phyloP scores from a whole-genome alignment of 306 rosid genomes.

The Gastrolobium villosum region DNA sequence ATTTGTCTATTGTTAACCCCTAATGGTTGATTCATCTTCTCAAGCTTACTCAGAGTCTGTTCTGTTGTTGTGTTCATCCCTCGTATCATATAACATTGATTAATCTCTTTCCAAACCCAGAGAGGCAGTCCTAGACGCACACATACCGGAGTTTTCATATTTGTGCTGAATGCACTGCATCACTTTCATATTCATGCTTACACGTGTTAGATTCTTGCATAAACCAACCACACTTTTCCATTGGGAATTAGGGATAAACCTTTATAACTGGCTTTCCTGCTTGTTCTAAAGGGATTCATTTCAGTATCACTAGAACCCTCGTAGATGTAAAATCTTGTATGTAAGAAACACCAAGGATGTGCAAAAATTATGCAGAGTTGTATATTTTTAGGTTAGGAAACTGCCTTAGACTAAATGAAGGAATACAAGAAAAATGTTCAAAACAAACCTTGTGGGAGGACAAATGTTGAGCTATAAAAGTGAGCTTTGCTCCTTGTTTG shows the following conservation, averaged over 20 bases:
- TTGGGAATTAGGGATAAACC: constrained; percentile 18
- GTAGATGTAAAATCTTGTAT: neutral
- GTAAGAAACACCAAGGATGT: constrained; percentile 1
- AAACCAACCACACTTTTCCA: neutral
- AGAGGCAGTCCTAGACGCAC: neutral
- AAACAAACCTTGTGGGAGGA: neutral
- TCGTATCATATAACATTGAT: neutral
- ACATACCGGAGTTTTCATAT: neutral
- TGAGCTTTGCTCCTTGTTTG: constrained; percentile 1
- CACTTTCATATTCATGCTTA: neutral
- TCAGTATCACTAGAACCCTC: neutral
- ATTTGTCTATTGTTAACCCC: constrained; percentile 5
- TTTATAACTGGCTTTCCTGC: neutral
- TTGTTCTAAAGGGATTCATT: neutral
- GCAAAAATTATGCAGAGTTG: neutral
- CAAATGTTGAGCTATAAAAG: neutral
- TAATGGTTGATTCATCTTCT: neutral
- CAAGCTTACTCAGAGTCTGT: neutral
- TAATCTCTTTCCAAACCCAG: neutral
- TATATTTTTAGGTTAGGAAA: neutral
- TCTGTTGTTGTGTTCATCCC: neutral
- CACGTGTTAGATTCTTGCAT: neutral
- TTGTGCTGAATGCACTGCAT: neutral
- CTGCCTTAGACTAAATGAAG: constrained; percentile 2
- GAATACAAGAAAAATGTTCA: neutral